Base-by-base conservation (phyloP, 495 filamentous ascomycete genomes). In the Lindgomyces ingoldianus region DNA sequence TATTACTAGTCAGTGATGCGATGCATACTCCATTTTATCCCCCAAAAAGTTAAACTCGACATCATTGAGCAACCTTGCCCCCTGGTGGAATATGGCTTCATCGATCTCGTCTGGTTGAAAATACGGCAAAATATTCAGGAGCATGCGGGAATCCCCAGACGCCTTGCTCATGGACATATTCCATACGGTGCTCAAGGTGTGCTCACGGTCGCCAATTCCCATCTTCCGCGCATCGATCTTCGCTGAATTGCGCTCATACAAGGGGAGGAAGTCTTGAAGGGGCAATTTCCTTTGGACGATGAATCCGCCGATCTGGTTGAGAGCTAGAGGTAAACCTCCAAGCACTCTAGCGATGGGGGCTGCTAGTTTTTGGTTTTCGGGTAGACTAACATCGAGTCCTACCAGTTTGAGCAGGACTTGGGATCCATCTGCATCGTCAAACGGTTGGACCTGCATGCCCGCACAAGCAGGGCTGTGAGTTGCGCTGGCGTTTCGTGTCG, bases 101-200 rank as follows among this genome's bases (percentile, higher is more conserved):
- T 69, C 29, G 16, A 74, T 66, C 12, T 57, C 60, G 53, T 74
- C 70, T 16, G 73, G 72, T 41, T 75, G 49, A 26, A 73, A 63
- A 44, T 73, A 75, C 12, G 70, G 44, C 39, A 72, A 41, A n/a
- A 72, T 19, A 21, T 59, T 66, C 18, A 64, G 44, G n/a, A 73
- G 62, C 0, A 42, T 57, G 21, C 41, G 27, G 16, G 62, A 46
- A 46, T 65, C 57, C 6, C 61, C 69, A 3, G 49, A 27, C n/a
- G 67, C 56, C 22, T 57, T 62, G 8, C 14, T 36, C 30, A 63
- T 33, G n/a, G 60, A 63, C 50, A 50, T 56, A 41, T 72, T 39
- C 67, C 70, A 72, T 4, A 72, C 70, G 2, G 72, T 72, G 21
- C 62, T 65, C 21, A 72, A 42, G n/a, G 70, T 74, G 53, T 72